Base-by-base conservation (phyloP, 345 rosid species). In the Aquilaria sinensis region DNA sequence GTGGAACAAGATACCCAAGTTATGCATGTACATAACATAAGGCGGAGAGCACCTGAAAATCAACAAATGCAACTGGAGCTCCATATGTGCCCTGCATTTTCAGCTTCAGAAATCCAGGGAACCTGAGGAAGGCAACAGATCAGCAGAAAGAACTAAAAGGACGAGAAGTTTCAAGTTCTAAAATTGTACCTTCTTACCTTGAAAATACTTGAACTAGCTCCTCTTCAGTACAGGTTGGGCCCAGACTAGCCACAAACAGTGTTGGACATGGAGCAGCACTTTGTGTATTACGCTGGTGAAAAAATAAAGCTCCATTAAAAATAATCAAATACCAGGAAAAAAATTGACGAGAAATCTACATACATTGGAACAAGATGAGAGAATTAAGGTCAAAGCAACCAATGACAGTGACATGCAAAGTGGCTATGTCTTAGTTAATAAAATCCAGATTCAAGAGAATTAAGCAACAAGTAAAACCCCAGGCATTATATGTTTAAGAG, bases 1-100 rank as follows among this genome's bases (percentile, higher is more conserved):
- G 23, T 23, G 23, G 23, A 23, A 23, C 23, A 23, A 23, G 23
- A 23, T 23, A 23, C 23, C 23, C 23, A 23, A 23, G 23, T 23
- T 23, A 23, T 23, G 23, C 23, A 23, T 23, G 23, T 23, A 23
- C 23, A 23, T 4, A 23, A 14, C 47, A 32, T 2, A 34, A 46
- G 56, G 70, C 53, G 50, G 54, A 43, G 29, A 60, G 51, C 72
- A 92, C 96, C 98, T 84, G 88, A 60, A 89, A 90, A 76, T 92
- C 97, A 61, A 89, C 88, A 77, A 92, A 87, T 72, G 96, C 97
- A 74, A 92, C 92, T 15, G 89, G 87, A 62, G 87, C 66, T 56
- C 96, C 91, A 49, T 87, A 84, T 6, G 89, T 89, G 69, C 86
- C 76, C 77, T 90, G 93, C 79, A 87, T 85, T 70, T 89, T 92